Percentiles rank a stretch among this genome's conserved stretches.
Conservation (phyloP, 441 rosid species). For the Euphorbia celastroides region DNA sequence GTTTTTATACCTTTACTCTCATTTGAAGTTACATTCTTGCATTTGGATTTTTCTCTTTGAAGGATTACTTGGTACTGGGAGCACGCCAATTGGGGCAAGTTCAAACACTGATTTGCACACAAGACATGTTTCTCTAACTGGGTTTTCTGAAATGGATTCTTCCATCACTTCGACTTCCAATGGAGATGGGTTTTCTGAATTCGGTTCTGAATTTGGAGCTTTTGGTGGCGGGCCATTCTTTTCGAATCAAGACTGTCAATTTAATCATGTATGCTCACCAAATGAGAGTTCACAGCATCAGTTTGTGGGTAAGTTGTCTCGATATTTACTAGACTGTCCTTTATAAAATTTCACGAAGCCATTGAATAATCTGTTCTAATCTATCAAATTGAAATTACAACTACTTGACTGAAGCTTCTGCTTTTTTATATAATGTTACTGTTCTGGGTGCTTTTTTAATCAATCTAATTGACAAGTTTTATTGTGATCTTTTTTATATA, state of each 20-base stretch:
- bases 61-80: conserved; percentile 14
- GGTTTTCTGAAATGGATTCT: conserved; percentile 23
- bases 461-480: not conserved
- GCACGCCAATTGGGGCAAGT: conserved; percentile 16
- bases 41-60: not conserved
- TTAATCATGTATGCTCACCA: conserved; percentile 15
- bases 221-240: conserved; percentile 16
- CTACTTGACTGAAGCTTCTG: not conserved
- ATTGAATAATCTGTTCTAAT: not conserved
- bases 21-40: not conserved
- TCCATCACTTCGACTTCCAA: conserved; percentile 21
- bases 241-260: conserved; percentile 12
- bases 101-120: not conserved
- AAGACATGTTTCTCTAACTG: conserved; percentile 16
- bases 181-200: conserved; percentile 17
- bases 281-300: conserved; percentile 17
- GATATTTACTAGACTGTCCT: conserved; percentile 4
- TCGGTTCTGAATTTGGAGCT: conserved; percentile 23
- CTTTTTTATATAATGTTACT: not conserved
- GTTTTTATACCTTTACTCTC: not conserved
- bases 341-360: not conserved
- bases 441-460: not conserved
- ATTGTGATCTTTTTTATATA: not conserved
- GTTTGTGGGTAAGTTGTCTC: conserved; percentile 17
- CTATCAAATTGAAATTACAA: not conserved